These are phyloP conservation scores for Monilinia polystroma DNA, from an alignment of 2,329 filamentous ascomycete species.

Conservation along the genomic window DNA sequence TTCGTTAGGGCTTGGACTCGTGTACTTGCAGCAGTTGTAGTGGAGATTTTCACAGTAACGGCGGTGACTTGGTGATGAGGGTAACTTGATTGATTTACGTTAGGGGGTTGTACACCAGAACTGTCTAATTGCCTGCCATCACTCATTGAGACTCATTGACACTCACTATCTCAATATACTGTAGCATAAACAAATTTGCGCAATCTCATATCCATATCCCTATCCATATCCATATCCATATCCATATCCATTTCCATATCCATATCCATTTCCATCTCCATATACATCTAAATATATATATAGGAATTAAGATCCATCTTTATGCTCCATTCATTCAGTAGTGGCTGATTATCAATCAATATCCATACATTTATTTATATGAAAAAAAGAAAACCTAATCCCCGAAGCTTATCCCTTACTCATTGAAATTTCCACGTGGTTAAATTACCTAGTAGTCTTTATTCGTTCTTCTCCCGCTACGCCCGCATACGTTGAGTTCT, in stretches of 20 bases:
- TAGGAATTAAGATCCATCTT: conserved; percentile 16
- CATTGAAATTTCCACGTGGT: conserved; percentile 19
- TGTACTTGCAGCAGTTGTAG: not conserved
- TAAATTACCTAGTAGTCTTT: conserved; percentile 1
- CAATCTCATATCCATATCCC: not conserved
- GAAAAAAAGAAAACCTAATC: not conserved
- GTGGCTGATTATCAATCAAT: conserved; percentile 18
- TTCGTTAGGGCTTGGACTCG: conserved; percentile 3
- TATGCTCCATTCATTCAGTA: not conserved
- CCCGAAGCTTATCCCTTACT: conserved; percentile 12
- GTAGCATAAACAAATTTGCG: conserved; percentile 13
- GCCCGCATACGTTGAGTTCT: not conserved
- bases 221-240: not conserved
- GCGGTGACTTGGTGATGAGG: conserved; percentile 3
- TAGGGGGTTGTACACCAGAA: not conserved
- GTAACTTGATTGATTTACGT: not conserved
- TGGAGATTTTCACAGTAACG: not conserved
- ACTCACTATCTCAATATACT: not conserved
- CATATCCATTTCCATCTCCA: too few species aligned
- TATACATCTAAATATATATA: not conserved
- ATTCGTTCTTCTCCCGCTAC: not conserved
- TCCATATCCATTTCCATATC: not conserved
- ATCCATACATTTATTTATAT: not conserved
- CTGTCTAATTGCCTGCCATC: conserved; percentile 3
- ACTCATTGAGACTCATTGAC: not conserved